Percentiles rank a stretch among this genome's conserved stretches.
Evolutionary conservation across 306 rosid genomes (phyloP).

Genomic region (Purshia tridentata): DNA sequence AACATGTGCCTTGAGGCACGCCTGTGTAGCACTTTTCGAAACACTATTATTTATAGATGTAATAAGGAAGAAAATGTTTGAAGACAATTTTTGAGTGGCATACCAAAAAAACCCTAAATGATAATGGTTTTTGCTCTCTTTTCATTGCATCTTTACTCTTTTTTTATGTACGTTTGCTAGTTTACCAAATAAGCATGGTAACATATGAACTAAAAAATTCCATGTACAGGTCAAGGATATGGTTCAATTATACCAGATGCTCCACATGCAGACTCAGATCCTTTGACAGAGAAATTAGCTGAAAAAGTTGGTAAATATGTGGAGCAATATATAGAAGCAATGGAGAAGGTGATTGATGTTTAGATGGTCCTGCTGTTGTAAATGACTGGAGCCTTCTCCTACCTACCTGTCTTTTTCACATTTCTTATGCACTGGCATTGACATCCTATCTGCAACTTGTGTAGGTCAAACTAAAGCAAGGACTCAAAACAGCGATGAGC

Average conservation of each 20-base stretch:
- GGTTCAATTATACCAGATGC: conserved; percentile 67
- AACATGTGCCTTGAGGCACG: too few species aligned
- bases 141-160: neutral
- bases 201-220: conserved; percentile 4
- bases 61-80: too few species aligned
- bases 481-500: conserved; percentile 81
- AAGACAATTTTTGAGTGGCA: too few species aligned
- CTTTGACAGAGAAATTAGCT: conserved; percentile 52
- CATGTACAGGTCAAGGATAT: conserved; percentile 75
- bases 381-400: neutral
- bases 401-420: neutral
- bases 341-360: conserved; percentile 75
- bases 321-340: conserved; percentile 79
- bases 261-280: conserved; percentile 52
- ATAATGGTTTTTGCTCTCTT: neutral
- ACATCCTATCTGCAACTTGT: neutral
- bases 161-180: neutral
- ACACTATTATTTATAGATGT: too few species aligned
- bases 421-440: conserved; percentile 7
- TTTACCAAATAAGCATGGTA: conserved; percentile 6
- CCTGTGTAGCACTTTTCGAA: too few species aligned
- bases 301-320: conserved; percentile 60
- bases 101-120: too few species aligned
- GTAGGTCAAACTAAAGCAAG: conserved; percentile 95
- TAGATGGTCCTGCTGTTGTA: neutral